These are phyloP conservation scores for Durotheca rogersii DNA, from an alignment of 495 filamentous ascomycete genomes.

Conservation along the genomic window DNA sequence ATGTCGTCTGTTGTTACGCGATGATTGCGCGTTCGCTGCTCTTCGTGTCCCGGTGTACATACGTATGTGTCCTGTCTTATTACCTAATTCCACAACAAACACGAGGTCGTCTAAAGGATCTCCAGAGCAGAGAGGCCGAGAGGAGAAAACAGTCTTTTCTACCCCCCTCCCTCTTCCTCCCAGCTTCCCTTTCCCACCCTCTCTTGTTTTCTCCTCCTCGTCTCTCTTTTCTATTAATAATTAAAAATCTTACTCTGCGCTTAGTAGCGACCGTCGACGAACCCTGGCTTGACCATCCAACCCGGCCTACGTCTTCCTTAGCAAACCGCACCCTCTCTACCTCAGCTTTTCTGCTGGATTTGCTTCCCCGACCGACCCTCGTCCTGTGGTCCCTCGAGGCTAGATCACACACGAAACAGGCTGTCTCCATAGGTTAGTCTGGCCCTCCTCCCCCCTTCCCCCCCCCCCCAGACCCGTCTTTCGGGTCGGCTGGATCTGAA, in stretches of 20 bases:
- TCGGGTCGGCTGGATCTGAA: not conserved
- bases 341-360: not conserved
- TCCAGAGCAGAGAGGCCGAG: not conserved
- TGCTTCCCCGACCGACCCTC: not conserved
- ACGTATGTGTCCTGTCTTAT: slow-evolving; percentile 25
- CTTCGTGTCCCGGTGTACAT: too few relatives aligned
- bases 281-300: too few relatives aligned
- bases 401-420: not conserved
- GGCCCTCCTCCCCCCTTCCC: not conserved
- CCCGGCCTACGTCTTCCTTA: too few relatives aligned
- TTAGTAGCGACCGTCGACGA: too few relatives aligned
- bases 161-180: not conserved
- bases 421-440: not conserved
- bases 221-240: slow-evolving; percentile 7
- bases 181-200: not conserved
- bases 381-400: too few relatives aligned
- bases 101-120: slow-evolving; percentile 16
- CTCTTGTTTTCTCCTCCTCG: too few relatives aligned
- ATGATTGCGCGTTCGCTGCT: too few relatives aligned
- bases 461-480: not conserved
- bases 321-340: too few relatives aligned
- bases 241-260: slow-evolving; percentile 1
- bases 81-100: slow-evolving; percentile 30
- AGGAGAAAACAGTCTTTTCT: not conserved
- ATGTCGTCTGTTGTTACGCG: too few relatives aligned